Conservation (phyloP, 768 basidiomycete genomes). For the Chlorophyllum brunneum region DNA sequence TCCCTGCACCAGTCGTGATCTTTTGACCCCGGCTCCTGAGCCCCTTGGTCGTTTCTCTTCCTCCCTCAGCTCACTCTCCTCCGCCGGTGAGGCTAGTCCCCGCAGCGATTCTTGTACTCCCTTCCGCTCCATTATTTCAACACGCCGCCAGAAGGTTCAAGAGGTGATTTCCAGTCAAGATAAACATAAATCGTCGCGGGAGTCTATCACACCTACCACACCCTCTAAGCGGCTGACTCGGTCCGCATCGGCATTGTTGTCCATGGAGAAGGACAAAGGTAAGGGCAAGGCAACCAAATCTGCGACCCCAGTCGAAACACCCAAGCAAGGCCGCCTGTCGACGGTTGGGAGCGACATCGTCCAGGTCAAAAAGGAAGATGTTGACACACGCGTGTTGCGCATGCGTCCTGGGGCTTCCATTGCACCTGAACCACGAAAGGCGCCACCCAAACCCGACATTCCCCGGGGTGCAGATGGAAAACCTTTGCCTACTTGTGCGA, state of each 20-base stretch:
- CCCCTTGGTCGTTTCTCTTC: constrained; percentile 34
- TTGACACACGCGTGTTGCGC: constrained; percentile 49
- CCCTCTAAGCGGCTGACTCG: constrained; percentile 30
- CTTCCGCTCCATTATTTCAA: constrained; percentile 56
- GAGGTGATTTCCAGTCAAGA: constrained; percentile 24
- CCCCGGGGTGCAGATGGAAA: constrained; percentile 63
- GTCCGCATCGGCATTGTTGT: constrained; percentile 23
- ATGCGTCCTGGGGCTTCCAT: constrained; percentile 37
- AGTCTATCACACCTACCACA: constrained; percentile 20
- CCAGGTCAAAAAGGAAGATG: constrained; percentile 47
- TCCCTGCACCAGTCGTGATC: constrained; percentile 28
- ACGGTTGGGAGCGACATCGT: constrained; percentile 26
- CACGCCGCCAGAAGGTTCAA: constrained; percentile 51
- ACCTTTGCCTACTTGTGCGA: constrained; percentile 65
- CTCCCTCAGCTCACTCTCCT: constrained; percentile 39
- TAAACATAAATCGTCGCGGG: constrained; percentile 16
- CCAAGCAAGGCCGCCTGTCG: constrained; percentile 18
- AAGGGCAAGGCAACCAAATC: constrained; percentile 32
- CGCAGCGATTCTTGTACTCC: constrained; percentile 30
- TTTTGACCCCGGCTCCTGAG: constrained; percentile 29
- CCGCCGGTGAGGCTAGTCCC: constrained; percentile 30
- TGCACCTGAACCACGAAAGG: constrained; percentile 25
- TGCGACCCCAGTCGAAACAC: constrained; percentile 25
- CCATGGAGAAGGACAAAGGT: constrained; percentile 30
- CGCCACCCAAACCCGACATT: constrained; percentile 33